These are phyloP conservation scores for Pythium guiyangense DNA, from an alignment of 352 stramenopile genomes.

Conservation along the genomic window DNA sequence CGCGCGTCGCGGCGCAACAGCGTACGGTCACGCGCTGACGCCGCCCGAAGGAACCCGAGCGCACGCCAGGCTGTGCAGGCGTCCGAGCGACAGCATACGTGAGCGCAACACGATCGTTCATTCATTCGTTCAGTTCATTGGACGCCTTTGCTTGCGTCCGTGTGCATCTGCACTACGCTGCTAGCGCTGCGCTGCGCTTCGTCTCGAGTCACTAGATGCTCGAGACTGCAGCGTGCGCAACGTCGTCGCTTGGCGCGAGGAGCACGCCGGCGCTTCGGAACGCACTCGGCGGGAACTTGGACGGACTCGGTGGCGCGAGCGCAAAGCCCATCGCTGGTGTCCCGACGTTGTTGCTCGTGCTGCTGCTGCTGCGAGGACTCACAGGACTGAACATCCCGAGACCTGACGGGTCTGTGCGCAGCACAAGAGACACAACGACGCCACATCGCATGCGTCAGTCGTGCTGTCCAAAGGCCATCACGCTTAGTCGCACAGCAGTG, in stretches of 20 bases:
- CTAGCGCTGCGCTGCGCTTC: too few species aligned
- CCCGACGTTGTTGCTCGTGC: neutral
- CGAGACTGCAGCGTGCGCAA: constrained; percentile 5
- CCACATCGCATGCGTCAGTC: neutral
- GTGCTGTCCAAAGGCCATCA: too few species aligned
- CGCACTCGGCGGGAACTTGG: constrained; percentile 29
- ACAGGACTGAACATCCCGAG: neutral
- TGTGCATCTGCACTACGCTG: too few species aligned
- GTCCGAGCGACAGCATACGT: too few species aligned
- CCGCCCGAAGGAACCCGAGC: too few species aligned
- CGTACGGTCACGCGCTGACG: too few species aligned
- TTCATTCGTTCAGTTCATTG: too few species aligned
- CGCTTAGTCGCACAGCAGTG: neutral
- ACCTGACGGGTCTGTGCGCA: neutral
- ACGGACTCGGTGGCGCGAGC: constrained; percentile 23
- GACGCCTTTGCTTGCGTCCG: too few species aligned
- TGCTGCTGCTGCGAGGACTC: neutral
- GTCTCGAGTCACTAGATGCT: constrained; percentile 14
- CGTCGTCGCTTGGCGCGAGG: neutral
- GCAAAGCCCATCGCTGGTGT: constrained; percentile 7
- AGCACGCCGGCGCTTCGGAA: constrained; percentile 20
- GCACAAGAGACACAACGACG: neutral
- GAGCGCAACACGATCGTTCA: too few species aligned
- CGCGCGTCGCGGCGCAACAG: too few species aligned
- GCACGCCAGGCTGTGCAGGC: too few species aligned